Evolutionary conservation across 495 filamentous ascomycete genomes (phyloP), one percentile per base, ranked within the genome.

Genomic region (Lindgomyces ingoldianus): DNA sequence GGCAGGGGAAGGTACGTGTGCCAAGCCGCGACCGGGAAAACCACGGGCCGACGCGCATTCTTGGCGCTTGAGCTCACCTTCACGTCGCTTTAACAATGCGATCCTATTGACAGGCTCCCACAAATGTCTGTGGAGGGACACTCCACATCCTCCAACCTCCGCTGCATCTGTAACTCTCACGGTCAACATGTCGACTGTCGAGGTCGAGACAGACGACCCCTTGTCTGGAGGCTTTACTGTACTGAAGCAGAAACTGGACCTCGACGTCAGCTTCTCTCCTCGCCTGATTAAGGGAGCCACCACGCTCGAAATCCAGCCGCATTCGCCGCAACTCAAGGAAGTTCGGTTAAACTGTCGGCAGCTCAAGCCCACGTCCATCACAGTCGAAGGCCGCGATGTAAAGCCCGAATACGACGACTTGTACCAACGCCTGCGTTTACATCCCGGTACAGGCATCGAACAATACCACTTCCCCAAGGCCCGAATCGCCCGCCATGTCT

Each of bases 261-360:
- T 98, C 55, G 93, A 98, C 60, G 81, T 98, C 64, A 86, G 97
- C 75, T 91, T 98, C 68, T 79, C 80, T 49, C 83, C 81, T 24
- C 87, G 87, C 71, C 85, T 81, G 71, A 73, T 98, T 69, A 88
- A 82, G 68, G 94, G 94, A 30, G 88, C 84, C 65, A 89, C 89
- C 10, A 89, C 90, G 53, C 89, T 98, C 62, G 85, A 87, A 0
- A 83, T 97, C 45, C 83, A 89, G 62, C 88, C 89, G 12, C 83
- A 86, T 29, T 75, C 78, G 42, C 83, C 84, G 48, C 83, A 90
- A 9, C 78, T 96, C 26, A 80, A 81, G 42, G 81, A 79, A n/a
- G 84, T 98, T 26, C 81, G 78, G 27, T 81, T 98, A 65, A 90
- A 96, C 71, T 91, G 92, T 70, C 87, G 92, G 57, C 93, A 98